Evolutionary conservation across 2,329 filamentous ascomycete species (phyloP), one percentile per base, ranked within the genome.

Genomic region (Plectosphaerella cucumerina): DNA sequence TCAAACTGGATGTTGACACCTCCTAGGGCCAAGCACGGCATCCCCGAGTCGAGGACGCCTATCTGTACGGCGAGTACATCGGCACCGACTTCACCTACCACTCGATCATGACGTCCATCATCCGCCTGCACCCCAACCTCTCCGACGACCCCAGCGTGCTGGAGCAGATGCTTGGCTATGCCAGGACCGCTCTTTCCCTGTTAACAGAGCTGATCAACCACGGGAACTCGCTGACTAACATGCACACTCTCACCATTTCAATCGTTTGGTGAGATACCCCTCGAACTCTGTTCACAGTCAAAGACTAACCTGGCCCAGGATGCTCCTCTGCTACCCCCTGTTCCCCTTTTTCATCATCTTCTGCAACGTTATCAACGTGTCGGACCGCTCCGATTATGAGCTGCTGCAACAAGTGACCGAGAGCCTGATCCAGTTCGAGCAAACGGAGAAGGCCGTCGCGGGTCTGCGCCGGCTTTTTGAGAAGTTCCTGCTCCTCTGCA

Each of bases 271-370:
- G 18, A 15, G 11, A 21, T 22, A 15, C 17, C 17, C 10, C 9
- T 14, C 8, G 6, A 20, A 14, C 18, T 5, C 15, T 21, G 11
- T 31, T 26, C 23, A 5, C 5, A 5, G 23, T 5, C 23, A 26
- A 41, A 5, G 15, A 18, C 37, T 46, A 26, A 46, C 26, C 11
- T 4, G 10, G 23, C 5, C 6, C 14, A 47, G 45, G 45, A 39
- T 47, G 12, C 18, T 47, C 5, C 45, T 47, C 11, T 47, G 34
- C 8, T 39, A 47, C 14, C 45, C 45, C 18, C 45, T 47, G 10
- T 47, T 17, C 45, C 45, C 45, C 4, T 47, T 47, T 12, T 47
- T 47, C 34, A 47, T 47, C 18, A 33, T 47, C 45, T 47, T 47
- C 34, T 47, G 45, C 34, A 35, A 47, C 20, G 34, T 47, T 33